Base-by-base conservation (phyloP, 2,329 filamentous ascomycete species). In the Orbilia blumenaviensis region DNA sequence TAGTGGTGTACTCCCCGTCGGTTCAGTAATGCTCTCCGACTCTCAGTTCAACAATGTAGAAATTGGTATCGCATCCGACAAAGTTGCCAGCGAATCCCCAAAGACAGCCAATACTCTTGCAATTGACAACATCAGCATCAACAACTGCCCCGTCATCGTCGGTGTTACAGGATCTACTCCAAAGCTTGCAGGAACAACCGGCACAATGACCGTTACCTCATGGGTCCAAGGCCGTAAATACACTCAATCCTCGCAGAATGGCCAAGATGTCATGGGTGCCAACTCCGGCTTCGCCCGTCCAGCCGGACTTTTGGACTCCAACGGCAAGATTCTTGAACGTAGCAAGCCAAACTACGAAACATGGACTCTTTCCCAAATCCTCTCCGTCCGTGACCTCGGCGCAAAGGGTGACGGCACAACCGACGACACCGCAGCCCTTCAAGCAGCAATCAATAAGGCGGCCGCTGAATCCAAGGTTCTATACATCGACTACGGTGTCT, bases 341-440 rank as follows among this genome's bases (percentile, higher is more conserved):
- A 90, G 89, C 82, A 96, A 94, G 87, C 95, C 95, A 10, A 92
- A 97, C 83, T 98, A 98, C 81, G 88, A 91, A 81, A 84, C 85
- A 41, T 84, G 92, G 2, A 83, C 89, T 1, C 87, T 86, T 10
- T 87, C 85, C 74, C 87, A 87, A 25, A 61, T 80, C 48, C 68
- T 72, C 41, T 79, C 78, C 44, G 78, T 78, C 27, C 73, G 72
- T 29, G 52, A 48, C n/a, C 23, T 48, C 6, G 94, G 94, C 73
- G 94, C 93, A 81, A 92, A 90, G 84, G 95, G 95, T 80, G 94
- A 99, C 81, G 95, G 94, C 61, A 83, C 38, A 27, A 92, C 92
- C 0, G 94, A 98, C 80, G 95, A 98, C 81, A 97, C 94, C 16
- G 88, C 87, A 5, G 91, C 90, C 14, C 91, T 99, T 80, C 93